Evolutionary conservation across 78 protist species (phyloP).

Genomic region (Reticulomyxa filosa): DNA sequence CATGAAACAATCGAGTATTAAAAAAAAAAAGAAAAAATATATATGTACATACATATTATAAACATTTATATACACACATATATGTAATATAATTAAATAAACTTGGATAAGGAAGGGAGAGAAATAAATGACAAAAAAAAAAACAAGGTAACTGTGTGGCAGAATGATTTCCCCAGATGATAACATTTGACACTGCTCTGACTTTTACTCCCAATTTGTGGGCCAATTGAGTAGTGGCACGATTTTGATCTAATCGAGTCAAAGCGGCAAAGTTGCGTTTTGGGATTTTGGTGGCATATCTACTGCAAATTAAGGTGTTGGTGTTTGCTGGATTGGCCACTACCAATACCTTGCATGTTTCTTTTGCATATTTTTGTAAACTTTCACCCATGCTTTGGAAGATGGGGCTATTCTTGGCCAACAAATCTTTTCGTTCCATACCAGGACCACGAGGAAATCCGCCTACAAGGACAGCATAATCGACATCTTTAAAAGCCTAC

Average conservation of each 20-base stretch:
- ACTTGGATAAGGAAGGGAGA: too few relatives aligned
- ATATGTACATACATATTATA: too few relatives aligned
- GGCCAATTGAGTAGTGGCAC: not conserved
- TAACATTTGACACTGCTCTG: not conserved
- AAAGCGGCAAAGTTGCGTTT: conserved; percentile 51
- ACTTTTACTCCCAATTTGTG: not conserved
- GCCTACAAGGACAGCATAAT: not conserved
- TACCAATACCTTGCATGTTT: conserved; percentile 34
- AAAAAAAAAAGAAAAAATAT: too few relatives aligned
- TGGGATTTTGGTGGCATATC: conserved; percentile 44
- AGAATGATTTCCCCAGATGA: not conserved
- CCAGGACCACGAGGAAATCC: not conserved
- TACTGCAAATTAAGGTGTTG: conserved; percentile 43
- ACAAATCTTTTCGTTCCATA: not conserved
- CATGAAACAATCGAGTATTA: too few relatives aligned
- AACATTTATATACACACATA: too few relatives aligned
- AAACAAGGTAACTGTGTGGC: not conserved
- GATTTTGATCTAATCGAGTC: conserved; percentile 45
- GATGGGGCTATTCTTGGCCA: not conserved
- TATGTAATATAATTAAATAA: too few relatives aligned
- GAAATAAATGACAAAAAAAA: too few relatives aligned
- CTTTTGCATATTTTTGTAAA: too few relatives aligned
- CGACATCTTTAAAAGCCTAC: not conserved
- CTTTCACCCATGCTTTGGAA: too few relatives aligned
- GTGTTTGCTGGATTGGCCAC: conserved; percentile 93